Evolutionary conservation across 1,139 yeast species (phyloP), one percentile per base, ranked within the genome.

Genomic region (Pneumocystis sp.): DNA sequence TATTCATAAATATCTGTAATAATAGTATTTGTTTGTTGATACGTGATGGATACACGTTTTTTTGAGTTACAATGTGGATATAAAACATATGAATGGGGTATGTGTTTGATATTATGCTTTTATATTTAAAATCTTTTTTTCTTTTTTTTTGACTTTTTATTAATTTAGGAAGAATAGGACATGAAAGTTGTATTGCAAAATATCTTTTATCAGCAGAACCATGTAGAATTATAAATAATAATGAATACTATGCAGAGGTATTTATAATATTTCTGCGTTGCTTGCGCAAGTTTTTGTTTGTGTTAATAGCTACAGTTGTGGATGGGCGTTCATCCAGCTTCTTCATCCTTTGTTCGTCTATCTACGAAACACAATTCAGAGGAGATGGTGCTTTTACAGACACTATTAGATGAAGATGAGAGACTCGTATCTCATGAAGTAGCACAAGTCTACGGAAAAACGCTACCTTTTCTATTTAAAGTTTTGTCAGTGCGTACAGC

Each of bases 321-420:
- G 98, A 93, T 93, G 98, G 98, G 98, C 39, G 90, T 97, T 39
- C 98, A 93, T 74, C 95, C 96, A 64, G 86, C 87, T 63, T 90
- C 88, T 17, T 97, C 97, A 25, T 86, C 96, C n/a, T 78, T 78
- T 65, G 81, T 83, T 61, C 81, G 44, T 15, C 19, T 15, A 40
- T 12, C 10, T 37, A 37, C 15, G 8, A 12, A 37, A 37, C 2
- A 12, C 2, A 10, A 37, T 37, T 12, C 40, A 12, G 40, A 12
- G 15, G 2, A 37, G 15, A 37, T 10, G 8, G 15, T 81, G 69
- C 74, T 80, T 35, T 81, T 93, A 73, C 81, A 91, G 68, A 88
- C 87, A 21, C 75, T 89, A 63, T 83, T 91, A 63, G 77, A 79
- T 40, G 73, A 77, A 5, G 74, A 85, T 70, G 95, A 96, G n/a